Evolutionary conservation across 2,329 filamentous ascomycete species (phyloP).

Genomic region (Fusarium austroafricanum): DNA sequence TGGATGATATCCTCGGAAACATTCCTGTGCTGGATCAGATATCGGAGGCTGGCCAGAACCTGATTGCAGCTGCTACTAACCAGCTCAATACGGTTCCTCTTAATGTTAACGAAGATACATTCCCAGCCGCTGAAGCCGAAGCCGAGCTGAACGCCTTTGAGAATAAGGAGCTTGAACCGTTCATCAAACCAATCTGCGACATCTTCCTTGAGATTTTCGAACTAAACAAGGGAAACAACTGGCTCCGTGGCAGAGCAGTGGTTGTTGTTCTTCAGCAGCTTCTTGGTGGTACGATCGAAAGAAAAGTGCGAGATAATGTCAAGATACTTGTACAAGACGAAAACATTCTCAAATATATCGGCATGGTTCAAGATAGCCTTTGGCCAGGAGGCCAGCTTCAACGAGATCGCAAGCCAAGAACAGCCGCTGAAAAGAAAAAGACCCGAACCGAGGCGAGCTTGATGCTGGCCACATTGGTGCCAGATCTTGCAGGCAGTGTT

Average conservation of each 20-base stretch:
- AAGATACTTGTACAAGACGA: constrained; percentile 81
- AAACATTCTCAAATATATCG: constrained; percentile 79
- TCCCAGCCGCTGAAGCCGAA: constrained; percentile 80
- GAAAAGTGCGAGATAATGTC: constrained; percentile 89
- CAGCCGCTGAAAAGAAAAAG: constrained; percentile 77
- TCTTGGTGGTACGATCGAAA: constrained; percentile 93
- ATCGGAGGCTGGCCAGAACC: constrained; percentile 89
- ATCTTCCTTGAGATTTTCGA: constrained; percentile 97
- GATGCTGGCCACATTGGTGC: constrained; percentile 88
- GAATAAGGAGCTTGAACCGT: constrained; percentile 87
- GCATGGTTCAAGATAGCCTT: constrained; percentile 77
- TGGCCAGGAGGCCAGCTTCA: constrained; percentile 79
- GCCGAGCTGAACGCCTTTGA: constrained; percentile 95
- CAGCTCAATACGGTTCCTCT: constrained; percentile 69
- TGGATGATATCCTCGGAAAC: constrained; percentile 97
- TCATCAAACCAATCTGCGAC: constrained; percentile 98
- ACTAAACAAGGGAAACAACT: constrained; percentile 94
- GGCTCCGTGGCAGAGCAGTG: constrained; percentile 93
- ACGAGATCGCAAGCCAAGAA: constrained; percentile 66
- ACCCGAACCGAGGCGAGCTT: constrained; percentile 88
- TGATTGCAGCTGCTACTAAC: constrained; percentile 80
- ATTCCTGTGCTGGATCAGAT: constrained; percentile 96
- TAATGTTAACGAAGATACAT: constrained; percentile 63
- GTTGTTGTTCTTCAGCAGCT: constrained; percentile 97
- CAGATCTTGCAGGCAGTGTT: constrained; percentile 91